Evolutionary conservation across 441 rosid species (phyloP).

Genomic region (Corymbia citriodora): DNA sequence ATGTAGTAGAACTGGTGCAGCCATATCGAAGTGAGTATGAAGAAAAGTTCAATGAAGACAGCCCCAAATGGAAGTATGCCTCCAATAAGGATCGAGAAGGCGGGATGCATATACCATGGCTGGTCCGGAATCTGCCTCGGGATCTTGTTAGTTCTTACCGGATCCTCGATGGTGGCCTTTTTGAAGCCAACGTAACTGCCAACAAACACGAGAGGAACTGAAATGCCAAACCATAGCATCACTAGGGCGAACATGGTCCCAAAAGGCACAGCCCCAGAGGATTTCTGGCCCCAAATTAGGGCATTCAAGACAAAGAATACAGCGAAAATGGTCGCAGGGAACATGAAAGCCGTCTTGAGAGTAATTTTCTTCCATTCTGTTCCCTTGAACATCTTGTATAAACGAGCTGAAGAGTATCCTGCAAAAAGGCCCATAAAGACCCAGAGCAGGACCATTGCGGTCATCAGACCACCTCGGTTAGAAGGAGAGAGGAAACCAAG

Average conservation of each 20-base stretch:
- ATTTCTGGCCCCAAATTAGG: conserved; percentile 87
- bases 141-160: conserved; percentile 84
- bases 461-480: conserved; percentile 88
- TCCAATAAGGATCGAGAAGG: conserved; percentile 80
- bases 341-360: conserved; percentile 69
- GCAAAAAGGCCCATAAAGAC: conserved; percentile 94
- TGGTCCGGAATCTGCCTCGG: conserved; percentile 81
- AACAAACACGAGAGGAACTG: conserved; percentile 77
- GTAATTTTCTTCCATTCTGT: conserved; percentile 87
- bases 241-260: conserved; percentile 92
- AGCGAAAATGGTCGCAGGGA: conserved; percentile 59
- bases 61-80: conserved; percentile 94
- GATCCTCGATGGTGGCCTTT: conserved; percentile 67
- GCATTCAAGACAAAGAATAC: conserved; percentile 82
- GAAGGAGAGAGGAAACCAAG: conserved; percentile 94
- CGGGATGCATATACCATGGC: conserved; percentile 86
- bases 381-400: conserved; percentile 77
- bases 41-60: conserved; percentile 85
- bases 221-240: conserved; percentile 90
- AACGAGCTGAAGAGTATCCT: conserved; percentile 73
- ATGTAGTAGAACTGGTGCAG: conserved; percentile 92
- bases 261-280: conserved; percentile 90
- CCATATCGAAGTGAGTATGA: conserved; percentile 93
- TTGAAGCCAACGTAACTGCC: conserved; percentile 75
- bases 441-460: conserved; percentile 88